Evolutionary conservation across 345 rosid genomes (phyloP).

Genomic region (Salix arbutifolia): DNA sequence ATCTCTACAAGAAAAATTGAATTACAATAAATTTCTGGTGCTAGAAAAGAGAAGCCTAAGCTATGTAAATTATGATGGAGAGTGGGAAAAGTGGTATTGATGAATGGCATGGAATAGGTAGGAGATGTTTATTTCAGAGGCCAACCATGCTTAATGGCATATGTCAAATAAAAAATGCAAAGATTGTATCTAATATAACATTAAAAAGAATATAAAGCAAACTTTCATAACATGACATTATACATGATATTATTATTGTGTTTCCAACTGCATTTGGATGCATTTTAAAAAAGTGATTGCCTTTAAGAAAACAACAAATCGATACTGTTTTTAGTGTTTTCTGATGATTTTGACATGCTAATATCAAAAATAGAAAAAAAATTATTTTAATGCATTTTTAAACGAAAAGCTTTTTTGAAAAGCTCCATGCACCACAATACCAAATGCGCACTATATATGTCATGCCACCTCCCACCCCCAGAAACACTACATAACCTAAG

Average conservation of each 20-base stretch:
- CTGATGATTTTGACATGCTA: too few relatives aligned
- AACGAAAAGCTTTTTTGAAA: too few relatives aligned
- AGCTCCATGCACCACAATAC: too few relatives aligned
- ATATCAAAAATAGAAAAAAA: too few relatives aligned
- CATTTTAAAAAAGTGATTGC: too few relatives aligned
- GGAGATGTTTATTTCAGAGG: background rate
- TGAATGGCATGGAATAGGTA: background rate
- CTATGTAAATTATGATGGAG: background rate
- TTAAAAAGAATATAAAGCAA: background rate
- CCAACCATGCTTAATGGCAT: background rate
- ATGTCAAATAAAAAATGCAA: background rate
- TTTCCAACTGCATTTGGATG: too few relatives aligned
- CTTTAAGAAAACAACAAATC: too few relatives aligned
- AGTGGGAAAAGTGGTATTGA: background rate
- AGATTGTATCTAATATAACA: background rate
- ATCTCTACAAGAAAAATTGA: slow-evolving; percentile 56
- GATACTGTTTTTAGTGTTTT: too few relatives aligned
- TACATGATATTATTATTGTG: background rate
- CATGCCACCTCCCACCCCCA: background rate
- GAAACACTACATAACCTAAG: background rate
- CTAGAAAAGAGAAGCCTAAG: background rate
- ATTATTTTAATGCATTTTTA: too few relatives aligned
- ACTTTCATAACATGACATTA: background rate
- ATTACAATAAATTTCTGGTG: background rate
- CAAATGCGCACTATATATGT: too few relatives aligned